Evolutionary conservation across 2,329 filamentous ascomycete genomes (phyloP).

Genomic region (Penicillium vulpinum): DNA sequence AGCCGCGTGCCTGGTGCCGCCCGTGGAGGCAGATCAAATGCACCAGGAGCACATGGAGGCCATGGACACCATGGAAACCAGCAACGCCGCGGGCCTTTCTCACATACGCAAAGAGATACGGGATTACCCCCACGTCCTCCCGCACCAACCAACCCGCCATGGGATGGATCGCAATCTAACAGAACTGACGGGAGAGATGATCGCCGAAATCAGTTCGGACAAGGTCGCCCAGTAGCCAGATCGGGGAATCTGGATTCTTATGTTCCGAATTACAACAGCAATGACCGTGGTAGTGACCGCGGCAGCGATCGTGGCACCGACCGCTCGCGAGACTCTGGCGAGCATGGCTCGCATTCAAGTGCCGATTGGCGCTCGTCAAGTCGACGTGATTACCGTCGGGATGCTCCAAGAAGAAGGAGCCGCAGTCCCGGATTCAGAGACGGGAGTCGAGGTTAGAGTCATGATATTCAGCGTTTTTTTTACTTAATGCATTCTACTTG

Average conservation of each 20-base stretch:
- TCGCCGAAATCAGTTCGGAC: constrained; percentile 33
- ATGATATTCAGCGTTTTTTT: not conserved
- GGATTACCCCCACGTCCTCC: constrained; percentile 43
- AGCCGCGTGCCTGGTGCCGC: constrained; percentile 39
- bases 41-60: constrained; percentile 13
- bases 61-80: constrained; percentile 16
- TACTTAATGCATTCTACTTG: constrained; percentile 2
- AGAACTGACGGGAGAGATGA: constrained; percentile 31
- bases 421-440: constrained; percentile 37
- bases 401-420: constrained; percentile 35
- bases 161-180: constrained; percentile 27
- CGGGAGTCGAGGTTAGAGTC: constrained; percentile 21
- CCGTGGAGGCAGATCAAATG: constrained; percentile 32
- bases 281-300: not conserved
- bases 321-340: constrained; percentile 27
- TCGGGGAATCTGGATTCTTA: constrained; percentile 39
- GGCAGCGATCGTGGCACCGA: constrained; percentile 30
- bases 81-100: constrained; percentile 29
- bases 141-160: constrained; percentile 30
- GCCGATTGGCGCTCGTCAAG: constrained; percentile 26
- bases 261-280: constrained; percentile 34
- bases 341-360: constrained; percentile 18
- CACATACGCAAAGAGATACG: constrained; percentile 32
- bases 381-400: constrained; percentile 32
- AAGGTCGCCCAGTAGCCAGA: constrained; percentile 24